Evolutionary conservation across 2,329 filamentous ascomycete species (phyloP).

Genomic region (Aureobasidium mangrovei): DNA sequence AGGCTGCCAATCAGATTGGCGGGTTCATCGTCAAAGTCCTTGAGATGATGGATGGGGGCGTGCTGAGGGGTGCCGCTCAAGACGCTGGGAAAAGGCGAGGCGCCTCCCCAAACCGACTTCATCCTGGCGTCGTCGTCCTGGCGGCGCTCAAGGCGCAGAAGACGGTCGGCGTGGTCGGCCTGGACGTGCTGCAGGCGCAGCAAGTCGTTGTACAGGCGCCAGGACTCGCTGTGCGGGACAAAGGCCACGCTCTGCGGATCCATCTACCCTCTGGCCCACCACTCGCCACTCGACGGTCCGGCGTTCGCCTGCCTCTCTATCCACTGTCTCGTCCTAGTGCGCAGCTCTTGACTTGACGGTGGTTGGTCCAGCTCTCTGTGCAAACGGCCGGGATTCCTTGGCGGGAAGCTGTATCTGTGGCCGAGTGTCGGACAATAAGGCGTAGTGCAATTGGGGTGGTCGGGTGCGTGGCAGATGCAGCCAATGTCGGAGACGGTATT

Average conservation of each 20-base stretch:
- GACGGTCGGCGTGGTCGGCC: constrained; percentile 52
- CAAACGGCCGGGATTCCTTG: not conserved
- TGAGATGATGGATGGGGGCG: constrained; percentile 73
- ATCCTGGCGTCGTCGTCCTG: constrained; percentile 54
- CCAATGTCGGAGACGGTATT: not conserved
- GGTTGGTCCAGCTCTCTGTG: not conserved
- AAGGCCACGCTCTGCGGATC: constrained; percentile 55
- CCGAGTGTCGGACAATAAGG: not conserved
- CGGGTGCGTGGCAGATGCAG: not conserved
- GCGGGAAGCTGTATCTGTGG: not conserved
- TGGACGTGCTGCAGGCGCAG: constrained; percentile 52
- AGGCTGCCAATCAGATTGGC: constrained; percentile 71
- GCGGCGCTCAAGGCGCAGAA: constrained; percentile 52
- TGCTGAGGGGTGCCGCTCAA: constrained; percentile 77
- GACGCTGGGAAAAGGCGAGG: constrained; percentile 81
- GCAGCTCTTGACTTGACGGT: not conserved
- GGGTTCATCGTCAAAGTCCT: constrained; percentile 80
- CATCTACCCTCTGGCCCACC: constrained; percentile 33
- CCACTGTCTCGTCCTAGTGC: not conserved
- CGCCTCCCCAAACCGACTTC: constrained; percentile 80
- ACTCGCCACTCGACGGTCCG: not conserved
- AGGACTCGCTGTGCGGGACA: constrained; percentile 50
- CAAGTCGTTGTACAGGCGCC: constrained; percentile 55
- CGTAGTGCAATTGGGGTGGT: not conserved
- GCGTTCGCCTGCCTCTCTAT: not conserved